phyloP scores from a whole-genome alignment of 441 rosid species.

The Breynia disticha region DNA sequence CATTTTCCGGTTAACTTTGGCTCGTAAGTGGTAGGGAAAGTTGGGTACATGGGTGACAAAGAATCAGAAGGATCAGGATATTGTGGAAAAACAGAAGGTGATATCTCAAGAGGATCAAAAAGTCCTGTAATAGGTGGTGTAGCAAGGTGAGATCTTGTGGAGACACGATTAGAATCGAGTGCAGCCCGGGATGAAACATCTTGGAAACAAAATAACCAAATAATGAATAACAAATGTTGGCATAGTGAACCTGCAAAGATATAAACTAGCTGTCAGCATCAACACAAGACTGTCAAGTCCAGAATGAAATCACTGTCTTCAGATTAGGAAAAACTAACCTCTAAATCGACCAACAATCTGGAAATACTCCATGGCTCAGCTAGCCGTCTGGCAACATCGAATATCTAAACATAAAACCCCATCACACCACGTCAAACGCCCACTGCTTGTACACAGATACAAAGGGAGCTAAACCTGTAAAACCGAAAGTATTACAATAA shows the following conservation, averaged over 20 bases:
- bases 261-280: constrained; percentile 18
- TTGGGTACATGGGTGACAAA: constrained; percentile 75
- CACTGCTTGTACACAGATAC: constrained; percentile 16
- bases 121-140: constrained; percentile 58
- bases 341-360: constrained; percentile 29
- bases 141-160: constrained; percentile 48
- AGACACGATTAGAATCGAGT: constrained; percentile 34
- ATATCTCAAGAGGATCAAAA: constrained; percentile 84
- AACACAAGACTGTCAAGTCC: constrained; percentile 7
- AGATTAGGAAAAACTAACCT: constrained; percentile 26
- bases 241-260: constrained; percentile 49
- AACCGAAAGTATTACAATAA: constrained; percentile 9
- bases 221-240: constrained; percentile 41
- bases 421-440: constrained; percentile 19
- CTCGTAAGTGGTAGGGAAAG: constrained; percentile 64
- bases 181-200: constrained; percentile 39
- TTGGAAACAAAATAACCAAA: constrained; percentile 61
- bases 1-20: constrained; percentile 90
- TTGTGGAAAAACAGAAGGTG: constrained; percentile 71
- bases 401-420: constrained; percentile 24
- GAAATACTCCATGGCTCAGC: constrained; percentile 40
- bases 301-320: neutral
- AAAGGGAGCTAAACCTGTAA: constrained; percentile 26
- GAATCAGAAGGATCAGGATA: constrained; percentile 47
- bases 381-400: constrained; percentile 45